These are phyloP conservation scores for Medicago arabica DNA, from an alignment of 306 rosid species.

Conservation along the genomic window DNA sequence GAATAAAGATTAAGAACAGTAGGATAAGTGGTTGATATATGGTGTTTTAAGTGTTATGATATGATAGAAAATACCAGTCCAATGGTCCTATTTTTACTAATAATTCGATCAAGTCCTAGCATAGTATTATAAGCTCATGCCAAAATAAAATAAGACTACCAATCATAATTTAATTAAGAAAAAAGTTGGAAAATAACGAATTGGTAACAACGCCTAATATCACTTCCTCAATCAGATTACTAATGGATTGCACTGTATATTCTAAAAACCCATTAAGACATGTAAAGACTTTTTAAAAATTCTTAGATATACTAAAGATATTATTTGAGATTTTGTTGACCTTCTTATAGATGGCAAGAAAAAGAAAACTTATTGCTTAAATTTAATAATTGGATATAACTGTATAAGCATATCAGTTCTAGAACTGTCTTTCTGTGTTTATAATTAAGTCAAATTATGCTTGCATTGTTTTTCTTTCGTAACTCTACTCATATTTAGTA, in stretches of 20 bases:
- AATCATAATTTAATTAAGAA: constrained; percentile 5
- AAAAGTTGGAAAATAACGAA: neutral
- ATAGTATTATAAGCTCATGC: neutral
- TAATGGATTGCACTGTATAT: constrained; percentile 11
- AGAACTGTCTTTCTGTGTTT: constrained; percentile 5
- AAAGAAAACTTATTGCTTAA: constrained; percentile 1
- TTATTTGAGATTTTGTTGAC: constrained; percentile 14
- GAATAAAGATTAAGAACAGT: neutral
- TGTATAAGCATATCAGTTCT: constrained; percentile 9
- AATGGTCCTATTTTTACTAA: constrained; percentile 4
- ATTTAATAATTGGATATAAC: constrained; percentile 19
- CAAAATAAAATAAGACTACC: neutral
- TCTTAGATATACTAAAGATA: neutral
- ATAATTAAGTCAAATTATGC: constrained; percentile 11
- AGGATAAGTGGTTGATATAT: constrained; percentile 23
- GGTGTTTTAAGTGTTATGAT: constrained; percentile 5
- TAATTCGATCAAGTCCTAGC: constrained; percentile 3
- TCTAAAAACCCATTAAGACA: constrained; percentile 7
- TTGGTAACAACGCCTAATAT: constrained; percentile 21
- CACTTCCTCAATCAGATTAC: constrained; percentile 10
- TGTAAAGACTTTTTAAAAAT: constrained; percentile 1
- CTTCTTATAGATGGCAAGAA: neutral
- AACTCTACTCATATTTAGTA: constrained; percentile 2
- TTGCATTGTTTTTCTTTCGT: neutral
- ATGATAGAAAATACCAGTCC: constrained; percentile 26